Percentiles rank a stretch among this genome's conserved stretches.
These are phyloP conservation scores for Amylocarpus encephaloides DNA, from an alignment of 2,329 filamentous ascomycete genomes.

Conservation along the genomic window DNA sequence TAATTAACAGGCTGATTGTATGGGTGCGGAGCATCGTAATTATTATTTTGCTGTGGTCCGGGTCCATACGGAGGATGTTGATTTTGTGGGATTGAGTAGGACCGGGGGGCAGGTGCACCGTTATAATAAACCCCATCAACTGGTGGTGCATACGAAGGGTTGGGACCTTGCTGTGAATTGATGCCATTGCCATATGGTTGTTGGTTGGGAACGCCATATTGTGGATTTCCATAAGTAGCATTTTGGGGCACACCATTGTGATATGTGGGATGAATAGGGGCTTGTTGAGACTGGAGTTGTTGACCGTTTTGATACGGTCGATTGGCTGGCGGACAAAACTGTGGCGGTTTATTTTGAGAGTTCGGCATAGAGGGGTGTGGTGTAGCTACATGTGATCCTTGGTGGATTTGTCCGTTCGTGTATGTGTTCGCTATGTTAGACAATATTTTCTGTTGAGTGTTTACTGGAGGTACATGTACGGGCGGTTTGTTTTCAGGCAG, in stretches of 20 bases:
- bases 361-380: neutral
- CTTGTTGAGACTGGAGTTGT: slow-evolving; percentile 3
- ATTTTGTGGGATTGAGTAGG: neutral
- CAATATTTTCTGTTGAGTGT: neutral
- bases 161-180: neutral
- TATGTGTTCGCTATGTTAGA: neutral
- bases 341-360: neutral
- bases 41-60: neutral
- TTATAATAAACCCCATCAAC: neutral
- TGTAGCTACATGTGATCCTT: neutral
- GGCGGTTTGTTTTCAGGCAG: neutral
- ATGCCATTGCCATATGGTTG: neutral
- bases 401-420: neutral
- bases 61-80: neutral
- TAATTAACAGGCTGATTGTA: neutral
- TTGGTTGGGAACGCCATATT: neutral
- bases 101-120: neutral
- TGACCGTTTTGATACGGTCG: neutral
- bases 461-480: neutral
- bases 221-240: neutral
- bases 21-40: neutral
- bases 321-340: slow-evolving; percentile 11
- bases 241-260: neutral
- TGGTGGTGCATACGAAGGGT: slow-evolving; percentile 3
- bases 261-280: neutral